phyloP scores from a whole-genome alignment of 1,139 yeast species.

The Kurtzmaniella natalensis region DNA sequence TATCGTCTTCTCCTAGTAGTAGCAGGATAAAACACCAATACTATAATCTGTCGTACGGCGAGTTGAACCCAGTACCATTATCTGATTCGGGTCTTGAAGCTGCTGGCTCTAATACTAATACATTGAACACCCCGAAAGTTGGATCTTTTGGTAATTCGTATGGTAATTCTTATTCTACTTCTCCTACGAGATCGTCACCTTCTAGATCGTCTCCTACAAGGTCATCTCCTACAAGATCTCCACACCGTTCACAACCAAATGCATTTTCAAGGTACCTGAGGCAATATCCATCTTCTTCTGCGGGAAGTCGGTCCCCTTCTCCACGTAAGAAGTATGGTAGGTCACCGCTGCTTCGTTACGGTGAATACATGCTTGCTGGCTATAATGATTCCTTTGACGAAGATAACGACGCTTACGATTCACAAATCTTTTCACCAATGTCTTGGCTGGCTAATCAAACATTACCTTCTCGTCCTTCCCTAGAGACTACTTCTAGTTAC shows the following conservation, averaged over 20 bases:
- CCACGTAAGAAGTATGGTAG: slow-evolving; percentile 20
- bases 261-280: slow-evolving; percentile 6
- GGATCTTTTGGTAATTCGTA: background rate
- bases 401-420: background rate
- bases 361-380: background rate
- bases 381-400: background rate
- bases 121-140: background rate
- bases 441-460: too few species aligned
- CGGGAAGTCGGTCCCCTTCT: slow-evolving; percentile 28
- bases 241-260: slow-evolving; percentile 10
- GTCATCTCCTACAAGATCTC: slow-evolving; percentile 10
- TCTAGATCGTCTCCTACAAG: background rate
- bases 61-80: background rate
- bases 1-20: background rate
- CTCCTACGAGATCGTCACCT: slow-evolving; percentile 6
- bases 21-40: background rate
- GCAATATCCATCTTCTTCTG: slow-evolving; percentile 6
- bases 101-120: background rate
- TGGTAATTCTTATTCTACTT: background rate
- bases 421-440: background rate
- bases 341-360: slow-evolving; percentile 14
- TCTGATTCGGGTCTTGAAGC: background rate
- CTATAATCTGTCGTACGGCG: background rate
- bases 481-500: too few species aligned
- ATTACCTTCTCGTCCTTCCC: too few species aligned